phyloP scores from a whole-genome alignment of 257 asterid genomes.

The Agastache rugosa region DNA sequence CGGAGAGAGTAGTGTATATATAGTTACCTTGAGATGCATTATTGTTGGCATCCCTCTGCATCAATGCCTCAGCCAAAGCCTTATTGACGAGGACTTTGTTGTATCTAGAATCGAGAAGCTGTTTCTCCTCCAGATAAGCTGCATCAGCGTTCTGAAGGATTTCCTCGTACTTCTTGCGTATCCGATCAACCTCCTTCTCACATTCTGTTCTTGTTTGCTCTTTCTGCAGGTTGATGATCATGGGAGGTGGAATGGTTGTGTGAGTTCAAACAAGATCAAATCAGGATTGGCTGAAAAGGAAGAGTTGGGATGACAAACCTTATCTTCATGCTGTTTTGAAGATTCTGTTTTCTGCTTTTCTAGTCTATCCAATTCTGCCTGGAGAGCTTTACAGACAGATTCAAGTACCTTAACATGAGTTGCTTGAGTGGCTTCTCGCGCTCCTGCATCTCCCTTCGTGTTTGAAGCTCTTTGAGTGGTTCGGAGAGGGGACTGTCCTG shows the following conservation, averaged over 20 bases:
- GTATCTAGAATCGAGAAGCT: constrained; percentile 34
- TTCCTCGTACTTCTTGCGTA: constrained; percentile 39
- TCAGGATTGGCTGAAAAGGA: constrained; percentile 2
- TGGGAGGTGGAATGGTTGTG: too few relatives aligned
- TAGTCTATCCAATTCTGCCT: constrained; percentile 50
- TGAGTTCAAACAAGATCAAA: constrained; percentile 13
- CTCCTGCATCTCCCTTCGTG: neutral
- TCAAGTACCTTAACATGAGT: constrained; percentile 28
- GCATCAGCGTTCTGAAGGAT: constrained; percentile 37
- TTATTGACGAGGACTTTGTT: constrained; percentile 35
- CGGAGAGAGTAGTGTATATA: too few relatives aligned
- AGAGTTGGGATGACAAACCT: constrained; percentile 46
- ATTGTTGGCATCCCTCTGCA: constrained; percentile 24
- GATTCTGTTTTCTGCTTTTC: constrained; percentile 46
- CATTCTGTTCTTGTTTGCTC: constrained; percentile 41
- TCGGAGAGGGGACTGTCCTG: constrained; percentile 21
- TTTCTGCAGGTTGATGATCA: constrained; percentile 47
- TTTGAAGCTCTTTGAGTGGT: constrained; percentile 11
- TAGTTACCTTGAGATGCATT: constrained; percentile 38
- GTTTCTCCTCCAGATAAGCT: constrained; percentile 31
- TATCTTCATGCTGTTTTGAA: constrained; percentile 46
- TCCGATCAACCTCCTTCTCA: constrained; percentile 48
- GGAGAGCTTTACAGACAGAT: constrained; percentile 43
- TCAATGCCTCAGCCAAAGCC: constrained; percentile 51
- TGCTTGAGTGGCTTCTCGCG: constrained; percentile 32